A percentile compares a stretch with the other conserved stretches of the same genome.
Conservation (phyloP, 164 flowering plant genomes). For the Vitis riparia region DNA sequence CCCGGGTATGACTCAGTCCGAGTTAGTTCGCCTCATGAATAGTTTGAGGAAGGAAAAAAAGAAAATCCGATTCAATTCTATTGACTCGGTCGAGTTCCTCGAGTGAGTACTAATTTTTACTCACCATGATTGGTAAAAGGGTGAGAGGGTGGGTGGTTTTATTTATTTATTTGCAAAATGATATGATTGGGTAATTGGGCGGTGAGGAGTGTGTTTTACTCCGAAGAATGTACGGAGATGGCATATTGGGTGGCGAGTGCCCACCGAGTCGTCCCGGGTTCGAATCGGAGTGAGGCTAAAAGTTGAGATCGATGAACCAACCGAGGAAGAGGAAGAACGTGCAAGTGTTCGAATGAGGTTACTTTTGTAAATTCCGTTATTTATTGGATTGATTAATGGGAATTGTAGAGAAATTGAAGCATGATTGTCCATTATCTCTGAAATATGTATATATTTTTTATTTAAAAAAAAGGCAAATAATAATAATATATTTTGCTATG, state of each 20-base stretch:
- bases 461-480: too few species aligned
- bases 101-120: not conserved
- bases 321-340: not conserved
- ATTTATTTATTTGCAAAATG: not conserved
- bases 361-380: conserved; percentile 33
- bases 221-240: conserved; percentile 56
- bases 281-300: conserved; percentile 32
- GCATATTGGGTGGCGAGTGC: conserved; percentile 28
- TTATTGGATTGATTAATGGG: conserved; percentile 25
- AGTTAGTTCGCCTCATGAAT: conserved; percentile 4
- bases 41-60: not conserved
- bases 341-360: not conserved
- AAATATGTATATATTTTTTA: too few species aligned
- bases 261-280: conserved; percentile 75
- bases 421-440: conserved; percentile 5
- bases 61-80: not conserved
- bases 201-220: conserved; percentile 11
- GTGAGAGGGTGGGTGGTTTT: conserved; percentile 1
- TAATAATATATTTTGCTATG: not conserved
- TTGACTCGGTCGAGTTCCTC: conserved; percentile 15
- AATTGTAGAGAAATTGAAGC: conserved; percentile 21
- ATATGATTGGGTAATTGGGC: not conserved
- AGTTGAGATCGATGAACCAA: not conserved
- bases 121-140: too few species aligned
- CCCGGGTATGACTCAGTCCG: conserved; percentile 28